Percentiles rank a stretch among this genome's conserved stretches.
Conservation (phyloP, 805 yeast species). For the Nakazawaea peltata region DNA sequence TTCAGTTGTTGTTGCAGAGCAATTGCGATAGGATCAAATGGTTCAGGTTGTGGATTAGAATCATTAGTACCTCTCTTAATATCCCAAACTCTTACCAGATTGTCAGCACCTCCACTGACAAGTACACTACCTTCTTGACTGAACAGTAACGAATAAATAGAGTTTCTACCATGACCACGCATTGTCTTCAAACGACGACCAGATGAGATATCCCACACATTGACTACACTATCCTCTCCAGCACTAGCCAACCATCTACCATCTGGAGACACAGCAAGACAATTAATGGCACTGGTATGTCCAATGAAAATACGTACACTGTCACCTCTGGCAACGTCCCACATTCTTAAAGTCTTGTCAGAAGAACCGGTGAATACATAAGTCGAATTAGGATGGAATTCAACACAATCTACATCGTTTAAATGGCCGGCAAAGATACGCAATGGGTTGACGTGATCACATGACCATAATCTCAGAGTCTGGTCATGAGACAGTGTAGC, state of each 20-base stretch:
- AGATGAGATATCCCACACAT: constrained; percentile 90
- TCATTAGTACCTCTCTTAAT: constrained; percentile 78
- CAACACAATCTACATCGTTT: constrained; percentile 91
- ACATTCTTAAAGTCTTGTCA: constrained; percentile 95
- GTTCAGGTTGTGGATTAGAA: constrained; percentile 71
- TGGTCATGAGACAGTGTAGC: constrained; percentile 98
- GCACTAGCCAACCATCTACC: constrained; percentile 96
- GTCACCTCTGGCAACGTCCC: constrained; percentile 89
- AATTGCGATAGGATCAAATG: constrained; percentile 34
- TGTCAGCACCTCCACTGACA: constrained; percentile 89
- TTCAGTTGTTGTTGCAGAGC: no score
- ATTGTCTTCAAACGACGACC: constrained; percentile 83
- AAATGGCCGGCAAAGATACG: constrained; percentile 96
- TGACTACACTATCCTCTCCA: constrained; percentile 84
- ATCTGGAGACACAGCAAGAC: constrained; percentile 88
- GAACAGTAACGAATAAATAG: constrained; percentile 78
- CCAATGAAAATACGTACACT: constrained; percentile 90
- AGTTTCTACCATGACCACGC: constrained; percentile 90
- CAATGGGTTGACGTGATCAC: constrained; percentile 94
- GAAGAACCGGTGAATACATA: constrained; percentile 92
- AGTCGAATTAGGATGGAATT: constrained; percentile 93
- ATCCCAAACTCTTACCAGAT: constrained; percentile 94
- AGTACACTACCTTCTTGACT: constrained; percentile 83
- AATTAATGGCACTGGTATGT: constrained; percentile 81
- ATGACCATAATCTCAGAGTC: constrained; percentile 96